Evolutionary conservation across 129 eudicot genomes (phyloP).

Genomic region (Solidago caesia): DNA sequence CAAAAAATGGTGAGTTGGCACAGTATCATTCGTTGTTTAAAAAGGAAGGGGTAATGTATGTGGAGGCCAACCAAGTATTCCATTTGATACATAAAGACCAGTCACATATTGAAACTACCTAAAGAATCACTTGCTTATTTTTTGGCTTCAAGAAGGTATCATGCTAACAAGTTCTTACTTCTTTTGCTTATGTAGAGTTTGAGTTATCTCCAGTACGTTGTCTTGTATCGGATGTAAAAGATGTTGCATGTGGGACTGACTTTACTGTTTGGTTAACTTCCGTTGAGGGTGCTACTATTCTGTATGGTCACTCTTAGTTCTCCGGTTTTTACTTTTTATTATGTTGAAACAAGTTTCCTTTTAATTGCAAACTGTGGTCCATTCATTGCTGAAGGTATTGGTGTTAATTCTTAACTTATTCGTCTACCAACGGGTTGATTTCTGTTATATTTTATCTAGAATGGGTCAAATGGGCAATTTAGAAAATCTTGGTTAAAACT

Average conservation of each 20-base stretch:
- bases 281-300: conserved; percentile 72
- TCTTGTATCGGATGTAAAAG: conserved; percentile 57
- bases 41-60: neutral
- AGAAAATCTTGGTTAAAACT: no score
- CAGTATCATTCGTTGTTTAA: neutral
- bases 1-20: conserved; percentile 54
- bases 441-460: neutral
- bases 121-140: neutral
- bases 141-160: neutral
- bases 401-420: no score
- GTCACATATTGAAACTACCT: no score
- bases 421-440: neutral
- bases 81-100: no score
- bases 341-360: neutral
- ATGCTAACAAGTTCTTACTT: conserved; percentile 1
- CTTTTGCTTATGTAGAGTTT: conserved; percentile 47
- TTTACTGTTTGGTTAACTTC: conserved; percentile 89
- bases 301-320: conserved; percentile 53
- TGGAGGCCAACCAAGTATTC: no score
- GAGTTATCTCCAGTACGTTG: conserved; percentile 78
- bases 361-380: neutral
- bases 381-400: neutral
- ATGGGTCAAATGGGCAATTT: neutral
- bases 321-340: neutral
- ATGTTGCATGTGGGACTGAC: conserved; percentile 74